A percentile compares a stretch with the other conserved stretches of the same genome.
Evolutionary conservation across 2,329 filamentous ascomycete genomes (phyloP).

Genomic region (Graphium sp.): DNA sequence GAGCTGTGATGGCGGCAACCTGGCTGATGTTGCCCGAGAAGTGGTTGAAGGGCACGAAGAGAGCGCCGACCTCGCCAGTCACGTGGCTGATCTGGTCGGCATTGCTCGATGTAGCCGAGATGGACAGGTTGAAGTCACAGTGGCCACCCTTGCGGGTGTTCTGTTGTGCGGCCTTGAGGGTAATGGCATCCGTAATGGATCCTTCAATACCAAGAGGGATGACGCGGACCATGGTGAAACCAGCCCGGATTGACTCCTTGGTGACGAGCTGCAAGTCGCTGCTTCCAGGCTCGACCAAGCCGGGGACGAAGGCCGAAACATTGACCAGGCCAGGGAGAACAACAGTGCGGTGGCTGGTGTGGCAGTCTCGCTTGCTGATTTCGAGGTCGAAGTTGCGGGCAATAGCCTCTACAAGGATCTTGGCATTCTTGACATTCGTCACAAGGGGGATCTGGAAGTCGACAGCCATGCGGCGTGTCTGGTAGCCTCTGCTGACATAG

Average conservation of each 20-base stretch:
- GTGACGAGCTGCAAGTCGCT: slow-evolving; percentile 53
- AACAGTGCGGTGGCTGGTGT: slow-evolving; percentile 70
- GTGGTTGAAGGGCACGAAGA: slow-evolving; percentile 74
- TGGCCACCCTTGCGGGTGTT: slow-evolving; percentile 51
- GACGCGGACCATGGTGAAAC: slow-evolving; percentile 66
- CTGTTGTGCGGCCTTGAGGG: slow-evolving; percentile 54
- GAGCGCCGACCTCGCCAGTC: slow-evolving; percentile 56
- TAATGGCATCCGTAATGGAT: slow-evolving; percentile 54
- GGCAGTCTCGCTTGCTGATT: slow-evolving; percentile 72
- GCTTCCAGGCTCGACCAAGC: slow-evolving; percentile 46
- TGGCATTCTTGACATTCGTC: slow-evolving; percentile 98
- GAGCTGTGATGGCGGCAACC: slow-evolving; percentile 61
- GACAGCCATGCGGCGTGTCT: slow-evolving; percentile 92
- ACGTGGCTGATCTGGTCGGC: slow-evolving; percentile 59
- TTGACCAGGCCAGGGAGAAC: slow-evolving; percentile 63
- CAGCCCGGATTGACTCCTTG: slow-evolving; percentile 55
- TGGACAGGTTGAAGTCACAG: slow-evolving; percentile 69
- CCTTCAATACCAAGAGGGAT: slow-evolving; percentile 61
- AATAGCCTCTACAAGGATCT: slow-evolving; percentile 89
- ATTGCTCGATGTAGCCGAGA: slow-evolving; percentile 57
- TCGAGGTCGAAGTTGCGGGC: slow-evolving; percentile 75
- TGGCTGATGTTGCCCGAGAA: slow-evolving; percentile 72
- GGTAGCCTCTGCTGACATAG: slow-evolving; percentile 97
- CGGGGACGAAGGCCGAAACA: slow-evolving; percentile 64
- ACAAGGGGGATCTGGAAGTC: slow-evolving; percentile 94